These are phyloP conservation scores for Theobroma cacao DNA, from an alignment of 345 rosid species.

Conservation along the genomic window DNA sequence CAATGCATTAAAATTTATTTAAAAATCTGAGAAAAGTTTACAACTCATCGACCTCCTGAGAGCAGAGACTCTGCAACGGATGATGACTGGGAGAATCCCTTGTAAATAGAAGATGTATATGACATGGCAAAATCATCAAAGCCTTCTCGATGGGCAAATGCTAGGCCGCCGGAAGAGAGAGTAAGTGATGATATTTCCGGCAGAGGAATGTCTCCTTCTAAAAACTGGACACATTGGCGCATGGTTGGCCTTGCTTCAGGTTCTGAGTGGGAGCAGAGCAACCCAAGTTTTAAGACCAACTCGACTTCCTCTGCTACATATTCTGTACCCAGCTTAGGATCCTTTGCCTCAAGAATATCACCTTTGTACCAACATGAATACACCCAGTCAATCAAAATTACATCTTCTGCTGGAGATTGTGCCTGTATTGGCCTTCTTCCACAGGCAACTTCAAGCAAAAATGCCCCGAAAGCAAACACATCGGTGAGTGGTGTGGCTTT, in stretches of 20 bases:
- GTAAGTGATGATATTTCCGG: conserved; percentile 41
- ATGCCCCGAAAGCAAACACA: conserved; percentile 60
- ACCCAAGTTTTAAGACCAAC: conserved; percentile 54
- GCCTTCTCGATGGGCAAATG: conserved; percentile 32
- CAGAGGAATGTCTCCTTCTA: conserved; percentile 40
- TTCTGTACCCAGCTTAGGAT: conserved; percentile 38
- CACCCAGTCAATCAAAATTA: conserved; percentile 47
- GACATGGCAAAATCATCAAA: conserved; percentile 34
- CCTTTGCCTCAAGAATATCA: conserved; percentile 36
- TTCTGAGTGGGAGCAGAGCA: conserved; percentile 49
- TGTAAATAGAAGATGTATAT: neutral
- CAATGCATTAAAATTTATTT: neutral
- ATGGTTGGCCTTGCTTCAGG: conserved; percentile 54
- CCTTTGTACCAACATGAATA: conserved; percentile 36
- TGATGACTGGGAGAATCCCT: neutral
- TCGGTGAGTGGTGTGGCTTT: conserved; percentile 49
- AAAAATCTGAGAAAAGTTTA: neutral
- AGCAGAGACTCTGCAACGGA: neutral
- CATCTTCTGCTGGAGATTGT: conserved; percentile 15
- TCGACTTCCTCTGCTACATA: conserved; percentile 41
- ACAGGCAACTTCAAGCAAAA: conserved; percentile 56
- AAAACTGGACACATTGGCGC: conserved; percentile 51
- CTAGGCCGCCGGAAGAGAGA: conserved; percentile 33
- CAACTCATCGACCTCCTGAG: conserved; percentile 18
- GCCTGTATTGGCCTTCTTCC: conserved; percentile 52